Evolutionary conservation across 352 stramenopile species (phyloP).

Genomic region (Globisporangium lucens): DNA sequence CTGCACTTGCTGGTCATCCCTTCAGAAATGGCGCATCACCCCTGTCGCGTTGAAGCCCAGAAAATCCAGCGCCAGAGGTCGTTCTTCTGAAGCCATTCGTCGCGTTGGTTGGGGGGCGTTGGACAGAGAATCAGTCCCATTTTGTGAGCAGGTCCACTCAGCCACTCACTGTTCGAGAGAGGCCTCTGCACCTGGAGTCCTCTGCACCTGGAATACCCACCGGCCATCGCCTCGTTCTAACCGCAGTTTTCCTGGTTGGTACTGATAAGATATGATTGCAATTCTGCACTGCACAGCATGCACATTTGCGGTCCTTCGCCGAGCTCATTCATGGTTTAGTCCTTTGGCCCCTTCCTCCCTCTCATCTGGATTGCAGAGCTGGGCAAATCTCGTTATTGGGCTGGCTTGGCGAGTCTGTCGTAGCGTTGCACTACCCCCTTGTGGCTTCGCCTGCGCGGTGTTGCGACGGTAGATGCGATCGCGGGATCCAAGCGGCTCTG

Average conservation of each 20-base stretch:
- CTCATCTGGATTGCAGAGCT: no score
- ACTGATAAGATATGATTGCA: background rate
- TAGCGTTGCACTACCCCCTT: no score
- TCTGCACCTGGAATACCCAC: background rate
- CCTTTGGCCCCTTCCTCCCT: no score
- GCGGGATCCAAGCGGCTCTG: no score
- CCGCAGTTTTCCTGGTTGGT: background rate
- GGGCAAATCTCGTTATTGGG: no score
- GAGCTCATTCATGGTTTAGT: no score
- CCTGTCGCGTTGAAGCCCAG: conserved; percentile 1
- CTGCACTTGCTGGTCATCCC: background rate
- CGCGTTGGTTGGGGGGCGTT: background rate
- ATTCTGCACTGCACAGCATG: background rate
- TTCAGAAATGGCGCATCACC: conserved; percentile 8
- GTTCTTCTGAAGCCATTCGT: background rate
- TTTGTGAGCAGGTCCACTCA: conserved; percentile 1
- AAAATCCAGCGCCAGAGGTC: conserved; percentile 3
- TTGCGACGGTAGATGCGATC: no score
- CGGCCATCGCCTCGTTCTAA: no score
- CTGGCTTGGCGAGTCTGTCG: no score
- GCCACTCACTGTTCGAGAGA: no score
- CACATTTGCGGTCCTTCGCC: no score
- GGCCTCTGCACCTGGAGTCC: background rate
- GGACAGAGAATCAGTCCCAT: background rate
- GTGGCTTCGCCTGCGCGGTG: no score